Base-by-base conservation (phyloP, 805 yeast genomes). In the Starmerella floricola region DNA sequence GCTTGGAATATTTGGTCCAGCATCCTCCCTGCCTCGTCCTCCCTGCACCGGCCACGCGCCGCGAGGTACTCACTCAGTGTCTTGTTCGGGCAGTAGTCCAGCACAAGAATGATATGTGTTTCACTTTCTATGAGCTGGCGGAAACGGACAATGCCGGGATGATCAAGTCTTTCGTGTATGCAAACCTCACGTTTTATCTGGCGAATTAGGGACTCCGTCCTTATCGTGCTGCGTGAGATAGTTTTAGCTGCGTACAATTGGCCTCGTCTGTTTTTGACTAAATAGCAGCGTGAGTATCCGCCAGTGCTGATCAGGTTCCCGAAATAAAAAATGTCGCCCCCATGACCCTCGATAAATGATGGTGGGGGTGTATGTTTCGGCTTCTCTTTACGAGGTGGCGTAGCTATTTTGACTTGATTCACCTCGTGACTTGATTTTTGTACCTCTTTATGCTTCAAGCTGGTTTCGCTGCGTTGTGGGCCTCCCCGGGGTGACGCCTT, bases 121-220 rank as follows among this genome's bases (percentile, higher is more conserved):
- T 83, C 91, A 63, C 85, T 95, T 65, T 88, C 96, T 60, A 87
- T 86, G 65, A 95, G 85, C 60, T 91, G 96, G 44, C 82, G 71
- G 54, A 88, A 88, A 58, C 81, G 79, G 47, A 91, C 96, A 53
- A 88, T 78, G 58, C 85, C 83, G 31, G 87, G 74, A 61, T 88
- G 96, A 36, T 73, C 68, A 74, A 88, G 76, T 44, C 80, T 73
- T 60, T 83, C 83, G 62, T 88, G 97, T 51, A 88, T 86, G 58
- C 82, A 83, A 58, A 88, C 85, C 62, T 88, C 98, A 4, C 40
- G 31, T 29, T 35, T 34, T 15, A 43, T 31, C 8, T 34, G 40
- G 10, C 4, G 8, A 11, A 16, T 20, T 2, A 30, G 17, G 1
- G 34, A 6, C 11, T 3, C 18, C 5, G 39, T n/a, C 23, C 15